A percentile compares a stretch with the other conserved stretches of the same genome.
Evolutionary conservation across 2,329 filamentous ascomycete species (phyloP).

Genomic region (Trichoderma guizhouense): DNA sequence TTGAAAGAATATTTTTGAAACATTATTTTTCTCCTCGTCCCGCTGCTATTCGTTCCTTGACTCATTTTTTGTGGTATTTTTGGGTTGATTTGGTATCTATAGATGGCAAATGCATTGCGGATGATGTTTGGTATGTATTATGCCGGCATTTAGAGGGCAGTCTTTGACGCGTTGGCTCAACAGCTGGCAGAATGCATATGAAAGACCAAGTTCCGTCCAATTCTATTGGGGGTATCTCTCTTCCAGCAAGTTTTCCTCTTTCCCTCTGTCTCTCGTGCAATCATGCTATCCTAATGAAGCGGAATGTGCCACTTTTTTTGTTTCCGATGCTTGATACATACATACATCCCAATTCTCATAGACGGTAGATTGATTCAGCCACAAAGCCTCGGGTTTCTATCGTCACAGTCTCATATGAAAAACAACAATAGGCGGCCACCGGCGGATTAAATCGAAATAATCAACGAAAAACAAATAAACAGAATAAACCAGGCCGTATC

Average conservation of each 20-base stretch:
- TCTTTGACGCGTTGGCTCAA: background rate
- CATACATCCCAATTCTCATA: background rate
- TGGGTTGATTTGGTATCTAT: background rate
- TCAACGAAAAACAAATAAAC: background rate
- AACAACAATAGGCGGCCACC: background rate
- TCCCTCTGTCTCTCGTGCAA: constrained; percentile 20
- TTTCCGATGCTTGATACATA: background rate
- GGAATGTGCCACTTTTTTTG: background rate
- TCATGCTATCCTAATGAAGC: background rate
- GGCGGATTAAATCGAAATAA: background rate
- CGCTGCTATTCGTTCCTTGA: background rate
- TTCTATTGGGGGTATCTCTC: constrained; percentile 30
- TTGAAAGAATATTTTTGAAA: background rate
- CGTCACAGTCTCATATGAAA: background rate
- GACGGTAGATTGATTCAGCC: background rate
- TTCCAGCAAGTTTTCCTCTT: constrained; percentile 23
- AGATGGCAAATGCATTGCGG: background rate
- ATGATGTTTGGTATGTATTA: background rate
- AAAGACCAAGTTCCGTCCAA: constrained; percentile 26
- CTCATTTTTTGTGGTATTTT: background rate
- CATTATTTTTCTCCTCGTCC: constrained; percentile 9
- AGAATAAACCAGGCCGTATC: background rate
- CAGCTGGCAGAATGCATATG: background rate
- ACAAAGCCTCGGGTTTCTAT: background rate
- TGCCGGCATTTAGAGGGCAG: background rate